A percentile compares a stretch with the other conserved stretches of the same genome.
These are phyloP conservation scores for Rhizopogon vinicolor DNA, from an alignment of 768 basidiomycete genomes.

Conservation along the genomic window DNA sequence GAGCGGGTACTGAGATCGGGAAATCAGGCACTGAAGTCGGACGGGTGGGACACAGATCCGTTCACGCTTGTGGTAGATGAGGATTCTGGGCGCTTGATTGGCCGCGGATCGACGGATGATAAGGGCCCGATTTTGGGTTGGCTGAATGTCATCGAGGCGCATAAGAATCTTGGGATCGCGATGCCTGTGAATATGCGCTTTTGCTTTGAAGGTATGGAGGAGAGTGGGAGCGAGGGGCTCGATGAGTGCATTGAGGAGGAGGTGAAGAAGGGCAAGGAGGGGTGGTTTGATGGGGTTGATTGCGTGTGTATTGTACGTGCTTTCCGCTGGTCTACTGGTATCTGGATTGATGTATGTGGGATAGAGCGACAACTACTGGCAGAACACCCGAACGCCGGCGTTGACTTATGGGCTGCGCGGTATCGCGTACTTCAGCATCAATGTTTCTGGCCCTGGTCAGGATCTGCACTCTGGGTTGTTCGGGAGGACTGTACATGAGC, in stretches of 20 bases:
- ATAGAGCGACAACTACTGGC: conserved; percentile 93
- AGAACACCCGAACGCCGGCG: conserved; percentile 74
- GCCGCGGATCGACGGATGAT: conserved; percentile 87
- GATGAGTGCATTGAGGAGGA: conserved; percentile 83
- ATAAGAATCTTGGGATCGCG: conserved; percentile 55
- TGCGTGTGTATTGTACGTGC: conserved; percentile 84
- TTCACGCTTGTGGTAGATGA: conserved; percentile 58
- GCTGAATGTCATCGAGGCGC: conserved; percentile 87
- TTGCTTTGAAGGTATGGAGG: conserved; percentile 98
- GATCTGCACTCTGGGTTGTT: conserved; percentile 92
- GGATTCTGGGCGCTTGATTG: conserved; percentile 60
- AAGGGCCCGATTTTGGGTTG: conserved; percentile 88
- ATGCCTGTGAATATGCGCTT: conserved; percentile 88
- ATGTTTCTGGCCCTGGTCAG: conserved; percentile 75
- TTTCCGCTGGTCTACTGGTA: neutral
- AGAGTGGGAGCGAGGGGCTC: conserved; percentile 86
- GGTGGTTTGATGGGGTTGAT: conserved; percentile 85
- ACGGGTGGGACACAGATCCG: conserved; percentile 89
- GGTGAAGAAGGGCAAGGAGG: conserved; percentile 53
- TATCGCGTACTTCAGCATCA: conserved; percentile 80
- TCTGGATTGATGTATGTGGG: neutral
- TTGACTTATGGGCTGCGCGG: conserved; percentile 89
- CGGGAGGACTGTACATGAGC: conserved; percentile 79
- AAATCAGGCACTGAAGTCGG: conserved; percentile 41
- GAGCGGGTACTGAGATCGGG: neutral